A percentile compares a stretch with the other conserved stretches of the same genome.
phyloP scores from a whole-genome alignment of 1,139 yeast species.

The Saccharomyces hybrid region DNA sequence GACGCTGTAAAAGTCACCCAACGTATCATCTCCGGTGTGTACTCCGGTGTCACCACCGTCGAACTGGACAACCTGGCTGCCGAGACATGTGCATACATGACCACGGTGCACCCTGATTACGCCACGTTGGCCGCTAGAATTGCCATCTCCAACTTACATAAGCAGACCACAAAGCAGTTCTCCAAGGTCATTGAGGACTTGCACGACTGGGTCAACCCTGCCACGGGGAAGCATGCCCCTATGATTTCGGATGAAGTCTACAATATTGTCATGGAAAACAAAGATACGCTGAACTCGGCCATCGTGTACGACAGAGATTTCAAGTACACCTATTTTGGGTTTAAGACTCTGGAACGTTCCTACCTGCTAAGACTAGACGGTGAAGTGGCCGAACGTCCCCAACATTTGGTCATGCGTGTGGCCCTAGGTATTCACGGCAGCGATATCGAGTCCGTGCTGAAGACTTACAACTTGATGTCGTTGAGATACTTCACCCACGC shows the following conservation, averaged over 20 bases:
- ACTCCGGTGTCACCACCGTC: slow-evolving; percentile 91
- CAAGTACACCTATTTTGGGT: slow-evolving; percentile 76
- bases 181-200: slow-evolving; percentile 67
- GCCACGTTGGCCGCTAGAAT: slow-evolving; percentile 94
- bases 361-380: slow-evolving; percentile 65
- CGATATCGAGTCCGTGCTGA: slow-evolving; percentile 61
- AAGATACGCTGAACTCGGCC: slow-evolving; percentile 70
- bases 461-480: slow-evolving; percentile 81
- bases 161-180: slow-evolving; percentile 86
- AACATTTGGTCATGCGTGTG: slow-evolving; percentile 83
- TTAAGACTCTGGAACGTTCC: slow-evolving; percentile 80
- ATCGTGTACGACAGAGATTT: slow-evolving; percentile 79
- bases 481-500: slow-evolving; percentile 80
- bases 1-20: slow-evolving; percentile 88
- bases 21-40: slow-evolving; percentile 81
- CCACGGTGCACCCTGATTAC: slow-evolving; percentile 94
- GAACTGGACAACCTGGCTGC: slow-evolving; percentile 96
- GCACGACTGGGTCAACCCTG: slow-evolving; percentile 67
- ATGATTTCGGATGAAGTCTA: slow-evolving; percentile 71
- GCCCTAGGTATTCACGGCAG: slow-evolving; percentile 80
- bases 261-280: slow-evolving; percentile 52
- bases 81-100: slow-evolving; percentile 97
- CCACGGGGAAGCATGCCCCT: slow-evolving; percentile 62
- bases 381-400: slow-evolving; percentile 82
- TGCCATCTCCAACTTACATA: slow-evolving; percentile 91